Percentiles rank a stretch among this genome's conserved stretches.
These are phyloP conservation scores for Colletotrichum euphorbiae DNA, from an alignment of 2,329 filamentous ascomycete species.

Conservation along the genomic window DNA sequence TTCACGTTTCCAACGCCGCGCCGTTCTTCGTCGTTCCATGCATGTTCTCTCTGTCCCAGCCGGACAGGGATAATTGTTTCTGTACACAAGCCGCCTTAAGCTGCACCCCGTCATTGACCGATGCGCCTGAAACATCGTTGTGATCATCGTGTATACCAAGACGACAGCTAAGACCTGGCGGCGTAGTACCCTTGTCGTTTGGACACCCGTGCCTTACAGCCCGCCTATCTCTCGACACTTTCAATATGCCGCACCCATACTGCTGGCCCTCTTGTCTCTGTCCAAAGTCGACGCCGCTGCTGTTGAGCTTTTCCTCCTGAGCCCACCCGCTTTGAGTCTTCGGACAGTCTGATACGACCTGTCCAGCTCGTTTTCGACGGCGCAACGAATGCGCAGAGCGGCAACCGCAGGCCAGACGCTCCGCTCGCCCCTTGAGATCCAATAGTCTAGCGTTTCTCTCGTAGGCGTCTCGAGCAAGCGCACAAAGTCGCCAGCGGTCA, in stretches of 20 bases:
- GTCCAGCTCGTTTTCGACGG: constrained; percentile 89
- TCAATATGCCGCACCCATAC: constrained; percentile 38
- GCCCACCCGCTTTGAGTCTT: constrained; percentile 66
- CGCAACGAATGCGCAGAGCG: constrained; percentile 83
- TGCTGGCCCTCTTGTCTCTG: constrained; percentile 42
- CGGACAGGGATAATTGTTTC: neutral
- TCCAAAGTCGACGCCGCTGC: constrained; percentile 39
- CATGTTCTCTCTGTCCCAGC: neutral
- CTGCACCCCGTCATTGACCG: neutral
- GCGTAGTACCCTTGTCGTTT: neutral
- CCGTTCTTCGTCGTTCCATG: constrained; percentile 1
- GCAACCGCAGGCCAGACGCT: constrained; percentile 92
- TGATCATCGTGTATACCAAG: neutral
- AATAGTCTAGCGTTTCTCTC: constrained; percentile 79
- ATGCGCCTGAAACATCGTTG: neutral
- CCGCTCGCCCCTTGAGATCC: constrained; percentile 85
- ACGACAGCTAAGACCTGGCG: neutral
- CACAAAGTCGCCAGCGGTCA: constrained; percentile 78
- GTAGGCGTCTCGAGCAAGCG: constrained; percentile 87
- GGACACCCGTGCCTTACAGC: neutral
- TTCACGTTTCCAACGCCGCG: constrained; percentile 6
- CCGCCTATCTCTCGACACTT: constrained; percentile 6
- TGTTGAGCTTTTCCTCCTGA: constrained; percentile 57
- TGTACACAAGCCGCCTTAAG: constrained; percentile 21
- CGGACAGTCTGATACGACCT: constrained; percentile 84